phyloP scores from a whole-genome alignment of 345 rosid genomes.

The Corchorus olitorius region DNA sequence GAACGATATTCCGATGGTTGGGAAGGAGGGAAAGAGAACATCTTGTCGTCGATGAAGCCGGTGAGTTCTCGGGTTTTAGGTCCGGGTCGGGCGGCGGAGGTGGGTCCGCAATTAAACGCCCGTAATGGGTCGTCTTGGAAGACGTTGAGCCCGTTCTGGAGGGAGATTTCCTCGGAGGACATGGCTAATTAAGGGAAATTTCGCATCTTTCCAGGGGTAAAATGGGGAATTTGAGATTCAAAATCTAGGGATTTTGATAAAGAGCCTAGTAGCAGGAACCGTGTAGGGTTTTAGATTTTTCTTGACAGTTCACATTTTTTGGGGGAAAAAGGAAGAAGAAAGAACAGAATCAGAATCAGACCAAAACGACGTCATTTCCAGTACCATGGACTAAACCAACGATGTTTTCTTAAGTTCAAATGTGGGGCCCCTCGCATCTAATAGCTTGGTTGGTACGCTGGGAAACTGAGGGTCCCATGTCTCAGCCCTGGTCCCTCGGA shows the following conservation, averaged over 20 bases:
- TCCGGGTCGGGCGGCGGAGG: constrained; percentile 31
- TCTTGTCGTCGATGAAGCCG: constrained; percentile 49
- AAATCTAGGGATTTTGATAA: not conserved
- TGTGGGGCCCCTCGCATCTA: not conserved
- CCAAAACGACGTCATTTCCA: not conserved
- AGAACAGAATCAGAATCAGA: not conserved
- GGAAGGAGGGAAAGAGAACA: constrained; percentile 47
- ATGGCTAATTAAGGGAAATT: constrained; percentile 24
- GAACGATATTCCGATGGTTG: constrained; percentile 35
- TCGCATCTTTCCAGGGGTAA: constrained; percentile 7
- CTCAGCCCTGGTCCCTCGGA: too few relatives aligned
- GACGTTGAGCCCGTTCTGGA: constrained; percentile 46
- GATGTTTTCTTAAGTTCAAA: not conserved
- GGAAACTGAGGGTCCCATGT: too few relatives aligned
- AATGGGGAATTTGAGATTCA: not conserved
- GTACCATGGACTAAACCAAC: too few relatives aligned
- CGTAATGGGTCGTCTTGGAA: constrained; percentile 61
- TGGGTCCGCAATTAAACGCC: constrained; percentile 37
- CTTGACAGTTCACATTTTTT: not conserved
- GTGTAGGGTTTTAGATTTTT: constrained; percentile 19
- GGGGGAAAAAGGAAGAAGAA: not conserved
- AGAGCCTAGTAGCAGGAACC: not conserved
- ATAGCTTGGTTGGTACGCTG: too few relatives aligned
- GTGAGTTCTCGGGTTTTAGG: constrained; percentile 58
- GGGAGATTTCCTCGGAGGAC: constrained; percentile 53